Evolutionary conservation across 2,329 filamentous ascomycete species (phyloP), one percentile per base, ranked within the genome.

Genomic region (Fusarium marasasianum): DNA sequence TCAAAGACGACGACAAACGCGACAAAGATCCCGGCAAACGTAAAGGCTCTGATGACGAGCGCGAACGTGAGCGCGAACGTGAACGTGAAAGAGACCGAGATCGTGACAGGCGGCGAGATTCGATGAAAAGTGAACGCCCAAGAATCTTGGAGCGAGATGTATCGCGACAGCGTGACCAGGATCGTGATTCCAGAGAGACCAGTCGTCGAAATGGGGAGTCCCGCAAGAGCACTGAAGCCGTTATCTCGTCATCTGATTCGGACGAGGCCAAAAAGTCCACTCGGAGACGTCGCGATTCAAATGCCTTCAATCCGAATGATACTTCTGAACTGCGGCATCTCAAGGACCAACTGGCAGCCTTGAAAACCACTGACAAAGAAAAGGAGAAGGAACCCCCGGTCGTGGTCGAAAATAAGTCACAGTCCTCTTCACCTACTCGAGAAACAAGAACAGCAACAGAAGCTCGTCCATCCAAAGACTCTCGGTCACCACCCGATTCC

Each of bases 281-380:
- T 24, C 83, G 86, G 47, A 83, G 84, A 12, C 77, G 77, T 31
- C 82, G 82, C 22, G 75, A 80, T 41, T 82, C 86, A 2, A 79
- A 80, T 47, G 82, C 81, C 4, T 90, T 90, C 69, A 83, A 89
- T 65, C 88, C 88, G 11, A 90, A 86, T 35, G 85, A 90, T 72
- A 83, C 87, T 6, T 83, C 83, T 37, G 86, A 86, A 22, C 73
- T 90, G 22, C 84, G 82, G 63, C 84, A 86, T 15, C 79, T 89
- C 47, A 87, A 88, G 74, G 84, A 87, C 31, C 84, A 89, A 73
- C 79, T 88, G 37, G 84, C 87, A 24, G 83, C 85, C 38, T 82
- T 86, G 73, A 79, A 79, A 38, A 76, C 71, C 2, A 64, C 74
- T 7, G 79, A 79, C 18, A 76, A 76, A 44, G 72, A 75, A 17